Evolutionary conservation across 768 basidiomycete species (phyloP), one percentile per base, ranked within the genome.

Genomic region (Hypholoma sublateritium): DNA sequence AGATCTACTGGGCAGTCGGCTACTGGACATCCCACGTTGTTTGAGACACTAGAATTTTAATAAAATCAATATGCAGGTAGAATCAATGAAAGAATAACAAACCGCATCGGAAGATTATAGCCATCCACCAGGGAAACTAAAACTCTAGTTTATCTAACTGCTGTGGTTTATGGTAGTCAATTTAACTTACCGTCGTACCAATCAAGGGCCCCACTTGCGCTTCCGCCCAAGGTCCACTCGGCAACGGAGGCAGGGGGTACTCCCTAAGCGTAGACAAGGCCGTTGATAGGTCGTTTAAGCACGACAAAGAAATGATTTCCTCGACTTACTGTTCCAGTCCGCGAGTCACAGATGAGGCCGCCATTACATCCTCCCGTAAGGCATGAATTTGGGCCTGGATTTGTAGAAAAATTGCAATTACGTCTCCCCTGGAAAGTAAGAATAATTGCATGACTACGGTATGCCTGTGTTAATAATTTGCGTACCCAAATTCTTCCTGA

Each of bases 111-210:
- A 8, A 88, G 68, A 63, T 88, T 85, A 62, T 76, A 86, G 3
- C 87, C 86, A 61, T 87, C 84, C 35, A 87, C 86, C 19, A 87
- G 73, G 19, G 84, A 86, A 16, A 86, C 85, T 85, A 53, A n/a
- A 34, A 12, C 43, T 41, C 55, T 42, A 32, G 43, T n/a, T 43
- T n/a, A 28, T 19, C 6, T 19, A 16, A 16, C 16, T 5, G 22
- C 17, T 9, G 24, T 42, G 46, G 17, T 17, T 4, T 3, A 25
- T 41, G 12, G 6, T 11, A 22, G 2, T 8, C 25, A 50, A 19
- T 19, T 13, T 9, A 25, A 62, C 74, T 28, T 34, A 83, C 85
- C 81, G 64, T 87, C 85, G 50, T 87, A 88, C 59, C 72, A 84
- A 60, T 88, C 87, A 1, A 47, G 14, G 39, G 46, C 55, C 7